Conservation (phyloP, 139 green algal genomes). For the Pleodorina starrii region DNA sequence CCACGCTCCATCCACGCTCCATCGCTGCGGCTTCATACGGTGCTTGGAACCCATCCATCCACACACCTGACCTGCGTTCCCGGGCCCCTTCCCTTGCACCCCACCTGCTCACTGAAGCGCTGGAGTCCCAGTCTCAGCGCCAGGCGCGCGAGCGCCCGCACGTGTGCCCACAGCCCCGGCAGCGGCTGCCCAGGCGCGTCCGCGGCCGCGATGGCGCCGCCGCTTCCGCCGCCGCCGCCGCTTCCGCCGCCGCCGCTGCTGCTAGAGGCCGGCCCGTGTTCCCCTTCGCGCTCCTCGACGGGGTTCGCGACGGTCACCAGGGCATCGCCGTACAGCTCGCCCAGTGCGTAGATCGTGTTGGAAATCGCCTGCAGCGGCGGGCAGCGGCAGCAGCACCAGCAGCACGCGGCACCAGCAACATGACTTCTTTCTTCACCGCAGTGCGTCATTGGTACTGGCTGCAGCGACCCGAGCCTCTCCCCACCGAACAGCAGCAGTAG, state of each 20-base stretch:
- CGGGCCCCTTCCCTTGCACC: too few species aligned
- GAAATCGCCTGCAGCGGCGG: neutral
- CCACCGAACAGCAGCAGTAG: neutral
- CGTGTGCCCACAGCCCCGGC: neutral
- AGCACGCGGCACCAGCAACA: neutral
- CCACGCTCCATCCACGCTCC: too few species aligned
- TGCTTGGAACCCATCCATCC: too few species aligned
- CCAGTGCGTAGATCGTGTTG: slow-evolving; percentile 18
- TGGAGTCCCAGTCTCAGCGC: neutral
- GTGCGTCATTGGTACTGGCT: too few species aligned
- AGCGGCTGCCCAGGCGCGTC: neutral
- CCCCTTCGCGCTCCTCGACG: neutral
- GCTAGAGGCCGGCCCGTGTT: neutral
- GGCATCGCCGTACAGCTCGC: neutral
- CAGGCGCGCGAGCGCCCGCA: neutral
- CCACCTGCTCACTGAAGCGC: too few species aligned
- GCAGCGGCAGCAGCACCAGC: neutral
- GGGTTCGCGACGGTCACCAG: neutral
- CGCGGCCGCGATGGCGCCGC: neutral
- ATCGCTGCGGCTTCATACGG: too few species aligned
- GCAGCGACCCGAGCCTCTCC: neutral
- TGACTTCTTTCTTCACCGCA: neutral
- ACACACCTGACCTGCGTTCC: too few species aligned
- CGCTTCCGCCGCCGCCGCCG: neutral
- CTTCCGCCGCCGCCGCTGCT: neutral